A percentile compares a stretch with the other conserved stretches of the same genome.
Conservation (phyloP, 1,284 basidiomycete genomes). For the Ceratobasidium sp. region DNA sequence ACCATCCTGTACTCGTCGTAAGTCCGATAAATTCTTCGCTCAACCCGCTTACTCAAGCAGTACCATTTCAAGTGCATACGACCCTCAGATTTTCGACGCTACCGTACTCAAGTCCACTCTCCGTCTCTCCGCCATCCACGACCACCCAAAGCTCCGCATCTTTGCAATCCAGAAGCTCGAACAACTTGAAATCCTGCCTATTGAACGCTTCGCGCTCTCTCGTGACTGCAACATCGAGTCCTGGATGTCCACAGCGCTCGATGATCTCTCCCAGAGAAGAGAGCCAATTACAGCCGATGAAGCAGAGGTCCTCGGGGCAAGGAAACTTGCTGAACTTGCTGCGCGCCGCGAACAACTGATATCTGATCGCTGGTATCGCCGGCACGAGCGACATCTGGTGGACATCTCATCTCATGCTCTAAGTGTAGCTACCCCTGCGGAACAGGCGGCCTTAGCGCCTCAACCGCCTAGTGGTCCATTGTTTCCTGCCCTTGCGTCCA, state of each 20-base stretch:
- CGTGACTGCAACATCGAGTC: background rate
- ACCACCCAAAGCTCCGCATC: background rate
- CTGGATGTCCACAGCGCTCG: background rate
- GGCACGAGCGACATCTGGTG: no score
- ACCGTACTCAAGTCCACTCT: slow-evolving; percentile 16
- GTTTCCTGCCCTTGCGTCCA: no score
- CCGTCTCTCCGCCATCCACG: background rate
- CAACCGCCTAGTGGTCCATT: no score
- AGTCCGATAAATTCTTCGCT: no score
- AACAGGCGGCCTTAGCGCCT: no score
- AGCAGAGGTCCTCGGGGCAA: slow-evolving; percentile 2
- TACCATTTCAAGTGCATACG: background rate
- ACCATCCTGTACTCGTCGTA: slow-evolving; percentile 11
- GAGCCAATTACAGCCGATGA: background rate
- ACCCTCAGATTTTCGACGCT: background rate
- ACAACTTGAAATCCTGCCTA: background rate
- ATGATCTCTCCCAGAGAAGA: background rate
- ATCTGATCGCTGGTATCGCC: slow-evolving; percentile 15
- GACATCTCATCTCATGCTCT: no score
- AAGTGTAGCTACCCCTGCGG: no score
- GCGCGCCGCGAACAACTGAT: slow-evolving; percentile 21
- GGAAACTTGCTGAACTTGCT: slow-evolving; percentile 19
- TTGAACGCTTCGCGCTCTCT: background rate
- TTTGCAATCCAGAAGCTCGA: background rate
- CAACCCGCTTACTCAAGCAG: no score